A percentile compares a stretch with the other conserved stretches of the same genome.
These are phyloP conservation scores for Penicillium maclennaniae DNA, from an alignment of 495 filamentous ascomycete species.

Conservation along the genomic window DNA sequence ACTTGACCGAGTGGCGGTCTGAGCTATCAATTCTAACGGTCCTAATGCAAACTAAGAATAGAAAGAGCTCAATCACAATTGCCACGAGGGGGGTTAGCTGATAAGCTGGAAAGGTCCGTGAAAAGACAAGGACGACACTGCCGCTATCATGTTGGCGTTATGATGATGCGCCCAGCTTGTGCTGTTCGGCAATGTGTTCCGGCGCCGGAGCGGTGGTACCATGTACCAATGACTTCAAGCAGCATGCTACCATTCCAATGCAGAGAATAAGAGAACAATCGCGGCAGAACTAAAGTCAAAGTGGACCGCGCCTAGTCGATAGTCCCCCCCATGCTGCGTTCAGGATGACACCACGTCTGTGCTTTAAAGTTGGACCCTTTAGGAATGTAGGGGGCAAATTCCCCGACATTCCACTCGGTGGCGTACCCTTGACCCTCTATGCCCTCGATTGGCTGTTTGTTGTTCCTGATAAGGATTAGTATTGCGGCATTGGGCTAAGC, in stretches of 20 bases:
- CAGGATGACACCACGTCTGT: neutral
- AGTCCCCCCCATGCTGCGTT: neutral
- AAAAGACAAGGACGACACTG: neutral
- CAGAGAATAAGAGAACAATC: too few species aligned
- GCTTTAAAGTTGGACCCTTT: neutral
- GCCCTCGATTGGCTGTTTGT: conserved; percentile 1
- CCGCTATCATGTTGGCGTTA: neutral
- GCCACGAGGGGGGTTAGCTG: neutral
- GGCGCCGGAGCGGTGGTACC: too few species aligned
- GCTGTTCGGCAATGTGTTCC: too few species aligned
- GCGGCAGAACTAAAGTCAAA: too few species aligned
- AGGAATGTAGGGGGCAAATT: conserved; percentile 2
- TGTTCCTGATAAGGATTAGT: neutral
- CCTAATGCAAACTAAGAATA: neutral
- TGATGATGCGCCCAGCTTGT: neutral
- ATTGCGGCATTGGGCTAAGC: neutral
- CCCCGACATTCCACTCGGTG: neutral
- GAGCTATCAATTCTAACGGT: neutral
- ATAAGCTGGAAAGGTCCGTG: neutral
- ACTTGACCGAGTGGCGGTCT: neutral
- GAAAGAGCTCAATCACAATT: neutral
- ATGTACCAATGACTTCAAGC: too few species aligned
- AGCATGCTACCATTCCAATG: too few species aligned
- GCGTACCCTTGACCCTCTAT: neutral
- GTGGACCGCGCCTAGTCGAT: neutral